Base-by-base conservation (phyloP, 2,329 filamentous ascomycete species). In the Phaeomoniella chlamydospora region DNA sequence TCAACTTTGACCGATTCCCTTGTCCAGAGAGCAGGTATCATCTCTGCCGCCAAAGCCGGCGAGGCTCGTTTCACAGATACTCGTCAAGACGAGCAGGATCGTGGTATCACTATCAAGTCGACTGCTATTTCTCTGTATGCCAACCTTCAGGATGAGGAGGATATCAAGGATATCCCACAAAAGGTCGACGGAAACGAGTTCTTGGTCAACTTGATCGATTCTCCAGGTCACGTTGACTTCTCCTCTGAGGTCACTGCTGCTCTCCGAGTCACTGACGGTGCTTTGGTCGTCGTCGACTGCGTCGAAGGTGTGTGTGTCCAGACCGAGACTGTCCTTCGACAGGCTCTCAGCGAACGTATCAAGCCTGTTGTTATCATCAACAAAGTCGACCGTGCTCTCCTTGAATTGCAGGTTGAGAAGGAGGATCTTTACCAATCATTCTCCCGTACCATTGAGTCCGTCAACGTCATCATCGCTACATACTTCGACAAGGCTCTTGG, bases 191-290 rank as follows among this genome's bases (percentile, higher is more conserved):
- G 90, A 65, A 81, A 80, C 64, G 85, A 94, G 64, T 98, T 98
- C 81, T 74, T 98, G 74, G 92, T 98, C 80, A 98, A 98, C 80
- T 76, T 98, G 68, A 98, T 98, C 65, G 90, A 98, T 70, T 98
- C 90, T 42, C 90, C 90, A 45, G 90, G 90, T 77, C 90, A 98
- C 88, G 90, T 98, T 72, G 90, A 98, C 72, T 98, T 98, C 80
- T 98, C 90, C 30, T 98, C 90, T 49, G 90, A 98, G 65, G 90
- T 98, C 62, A 98, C 90, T 60, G 90, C 90, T 62, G 90, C 90
- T 62, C 88, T 98, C 59, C 90, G 90, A 85, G 90, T 98, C 69
- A 98, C 90, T 54, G 90, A 98, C 59, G 90, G 90, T 84, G 90
- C 90, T 56, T 84, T 98, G 51, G 90, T 98, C 59, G 90, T 98